Evolutionary conservation across 306 rosid species (phyloP).

Genomic region (Pterocarpus santalinus): DNA sequence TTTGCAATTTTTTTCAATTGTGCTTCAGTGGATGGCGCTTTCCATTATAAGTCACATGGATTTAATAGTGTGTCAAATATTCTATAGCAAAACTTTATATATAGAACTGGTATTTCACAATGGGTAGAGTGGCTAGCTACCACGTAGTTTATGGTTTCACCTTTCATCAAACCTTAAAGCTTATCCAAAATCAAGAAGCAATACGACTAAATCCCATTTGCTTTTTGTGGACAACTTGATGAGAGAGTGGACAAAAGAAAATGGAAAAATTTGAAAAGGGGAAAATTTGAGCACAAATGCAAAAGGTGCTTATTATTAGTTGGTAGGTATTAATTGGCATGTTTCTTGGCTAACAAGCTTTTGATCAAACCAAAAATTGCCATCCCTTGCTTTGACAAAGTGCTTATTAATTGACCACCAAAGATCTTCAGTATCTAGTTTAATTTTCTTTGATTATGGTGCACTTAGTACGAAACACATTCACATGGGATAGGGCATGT

Average conservation of each 20-base stretch:
- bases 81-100: conserved; percentile 1
- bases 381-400: conserved; percentile 37
- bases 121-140: conserved; percentile 42
- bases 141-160: conserved; percentile 14
- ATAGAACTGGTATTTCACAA: conserved; percentile 1
- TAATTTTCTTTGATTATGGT: conserved; percentile 40
- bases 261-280: neutral
- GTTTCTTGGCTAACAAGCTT: conserved; percentile 48
- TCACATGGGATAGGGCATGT: conserved; percentile 41
- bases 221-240: conserved; percentile 28
- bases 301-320: conserved; percentile 41
- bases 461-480: conserved; percentile 44
- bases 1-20: neutral
- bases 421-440: conserved; percentile 41
- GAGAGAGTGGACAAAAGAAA: neutral
- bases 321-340: conserved; percentile 30
- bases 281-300: conserved; percentile 17
- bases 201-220: neutral
- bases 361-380: conserved; percentile 20
- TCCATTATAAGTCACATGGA: conserved; percentile 4
- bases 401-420: conserved; percentile 9
- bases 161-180: conserved; percentile 34
- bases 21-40: neutral
- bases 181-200: conserved; percentile 44
- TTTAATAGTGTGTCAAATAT: conserved; percentile 14